Evolutionary conservation across 2,329 filamentous ascomycete species (phyloP).

Genomic region (Leptographium wingfieldii): DNA sequence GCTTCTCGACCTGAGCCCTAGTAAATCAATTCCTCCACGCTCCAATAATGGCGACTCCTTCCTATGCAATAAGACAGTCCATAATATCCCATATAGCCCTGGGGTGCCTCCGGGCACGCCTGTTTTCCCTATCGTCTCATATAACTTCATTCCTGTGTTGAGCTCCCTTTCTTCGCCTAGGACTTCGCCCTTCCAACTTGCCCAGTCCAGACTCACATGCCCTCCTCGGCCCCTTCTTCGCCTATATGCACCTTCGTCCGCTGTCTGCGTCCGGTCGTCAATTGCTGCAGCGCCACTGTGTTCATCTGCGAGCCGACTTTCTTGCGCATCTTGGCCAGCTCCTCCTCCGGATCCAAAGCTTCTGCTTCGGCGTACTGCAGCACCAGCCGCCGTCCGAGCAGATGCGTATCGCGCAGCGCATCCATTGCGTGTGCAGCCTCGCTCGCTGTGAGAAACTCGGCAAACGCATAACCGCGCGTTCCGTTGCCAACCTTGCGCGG

Average conservation of each 20-base stretch:
- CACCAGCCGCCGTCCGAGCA: slow-evolving; percentile 79
- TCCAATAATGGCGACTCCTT: background rate
- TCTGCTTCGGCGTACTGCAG: slow-evolving; percentile 87
- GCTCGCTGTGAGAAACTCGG: slow-evolving; percentile 67
- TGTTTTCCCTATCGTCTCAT: slow-evolving; percentile 9
- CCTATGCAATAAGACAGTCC: background rate
- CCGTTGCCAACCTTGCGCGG: slow-evolving; percentile 89
- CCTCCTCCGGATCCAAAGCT: slow-evolving; percentile 81
- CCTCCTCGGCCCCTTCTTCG: slow-evolving; percentile 41
- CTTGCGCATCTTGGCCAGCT: slow-evolving; percentile 93
- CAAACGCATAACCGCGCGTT: slow-evolving; percentile 90
- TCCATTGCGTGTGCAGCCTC: slow-evolving; percentile 86
- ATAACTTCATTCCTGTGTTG: slow-evolving; percentile 16
- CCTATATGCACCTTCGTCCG: slow-evolving; percentile 83
- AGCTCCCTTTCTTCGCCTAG: background rate
- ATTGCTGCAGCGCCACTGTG: slow-evolving; percentile 79
- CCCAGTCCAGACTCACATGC: background rate
- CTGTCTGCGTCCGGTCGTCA: slow-evolving; percentile 57
- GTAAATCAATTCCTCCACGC: background rate
- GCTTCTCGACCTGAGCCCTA: background rate
- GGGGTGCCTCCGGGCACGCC: background rate
- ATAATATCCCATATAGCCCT: slow-evolving; percentile 3
- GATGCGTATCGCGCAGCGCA: slow-evolving; percentile 81
- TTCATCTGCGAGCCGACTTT: slow-evolving; percentile 86
- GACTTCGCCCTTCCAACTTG: background rate